Conservation (phyloP, 225 moss, liverwort and hornwort genomes). For the Asterella californica region DNA sequence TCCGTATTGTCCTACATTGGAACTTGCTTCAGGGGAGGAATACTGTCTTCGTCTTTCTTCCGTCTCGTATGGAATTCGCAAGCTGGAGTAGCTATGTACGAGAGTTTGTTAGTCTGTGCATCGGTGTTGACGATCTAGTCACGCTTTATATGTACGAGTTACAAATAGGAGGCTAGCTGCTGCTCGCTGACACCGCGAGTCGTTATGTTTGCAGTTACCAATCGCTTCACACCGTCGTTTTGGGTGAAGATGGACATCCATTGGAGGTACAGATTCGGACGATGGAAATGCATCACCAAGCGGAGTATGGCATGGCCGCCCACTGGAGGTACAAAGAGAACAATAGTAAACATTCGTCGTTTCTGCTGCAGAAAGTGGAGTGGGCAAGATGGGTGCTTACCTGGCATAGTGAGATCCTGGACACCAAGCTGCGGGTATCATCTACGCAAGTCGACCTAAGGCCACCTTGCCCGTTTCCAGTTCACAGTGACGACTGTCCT, state of each 20-base stretch:
- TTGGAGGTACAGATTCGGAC: conserved; percentile 92
- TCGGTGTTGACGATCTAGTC: too few species aligned
- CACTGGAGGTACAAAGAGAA: conserved; percentile 98
- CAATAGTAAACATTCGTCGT: conserved; percentile 65
- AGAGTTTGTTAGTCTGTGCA: too few species aligned
- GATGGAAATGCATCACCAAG: conserved; percentile 88
- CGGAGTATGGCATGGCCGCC: conserved; percentile 90
- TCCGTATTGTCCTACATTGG: background rate
- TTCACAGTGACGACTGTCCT: conserved; percentile 64
- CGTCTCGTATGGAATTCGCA: background rate
- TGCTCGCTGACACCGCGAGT: background rate
- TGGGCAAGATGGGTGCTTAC: conserved; percentile 98
- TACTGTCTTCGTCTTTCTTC: background rate
- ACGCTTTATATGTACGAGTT: background rate
- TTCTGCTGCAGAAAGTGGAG: conserved; percentile 77
- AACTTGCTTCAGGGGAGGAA: too few species aligned
- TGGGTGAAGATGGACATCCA: conserved; percentile 75
- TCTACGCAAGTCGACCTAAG: conserved; percentile 58
- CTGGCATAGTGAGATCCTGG: conserved; percentile 90
- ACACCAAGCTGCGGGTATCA: conserved; percentile 76
- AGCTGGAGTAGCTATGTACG: too few species aligned
- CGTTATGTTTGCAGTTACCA: conserved; percentile 52
- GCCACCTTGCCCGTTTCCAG: conserved; percentile 87
- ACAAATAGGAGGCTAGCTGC: background rate
- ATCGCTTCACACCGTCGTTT: conserved; percentile 77